Percentiles rank a stretch among this genome's conserved stretches.
phyloP scores from a whole-genome alignment of 1,284 basidiomycete genomes.

The Coriolopsis trogii region DNA sequence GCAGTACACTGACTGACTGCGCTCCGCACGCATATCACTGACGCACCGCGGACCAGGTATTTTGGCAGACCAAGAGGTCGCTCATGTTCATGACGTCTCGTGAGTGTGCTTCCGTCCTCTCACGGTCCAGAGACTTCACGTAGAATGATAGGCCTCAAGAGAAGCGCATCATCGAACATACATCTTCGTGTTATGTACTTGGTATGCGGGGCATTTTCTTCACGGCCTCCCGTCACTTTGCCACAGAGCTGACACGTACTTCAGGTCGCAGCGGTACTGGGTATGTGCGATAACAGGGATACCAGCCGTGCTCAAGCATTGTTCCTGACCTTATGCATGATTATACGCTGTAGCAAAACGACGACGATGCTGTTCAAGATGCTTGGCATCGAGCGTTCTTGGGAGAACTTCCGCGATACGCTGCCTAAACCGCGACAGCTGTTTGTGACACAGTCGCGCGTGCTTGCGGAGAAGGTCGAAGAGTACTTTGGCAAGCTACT shows the following conservation, averaged over 20 bases:
- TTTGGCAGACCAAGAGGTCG: constrained; percentile 46
- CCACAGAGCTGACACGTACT: no score
- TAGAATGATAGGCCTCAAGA: constrained; percentile 52
- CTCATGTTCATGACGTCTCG: constrained; percentile 58
- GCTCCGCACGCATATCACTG: neutral
- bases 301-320: neutral
- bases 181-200: constrained; percentile 65
- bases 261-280: constrained; percentile 67
- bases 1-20: constrained; percentile 9
- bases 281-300: constrained; percentile 37
- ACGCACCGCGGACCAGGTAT: constrained; percentile 43
- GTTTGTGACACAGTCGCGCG: constrained; percentile 71
- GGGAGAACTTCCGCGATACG: constrained; percentile 37
- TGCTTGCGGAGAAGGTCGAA: constrained; percentile 66
- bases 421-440: constrained; percentile 55
- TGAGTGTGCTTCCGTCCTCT: constrained; percentile 34
- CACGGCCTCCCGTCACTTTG: no score
- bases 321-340: neutral
- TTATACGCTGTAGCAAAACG: constrained; percentile 58
- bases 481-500: constrained; percentile 63
- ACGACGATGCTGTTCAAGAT: constrained; percentile 79
- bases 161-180: constrained; percentile 62
- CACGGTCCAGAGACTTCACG: neutral
- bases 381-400: constrained; percentile 61
- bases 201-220: constrained; percentile 39